Conservation (phyloP, 1,139 yeast genomes). For the Petasospora fabianii region DNA sequence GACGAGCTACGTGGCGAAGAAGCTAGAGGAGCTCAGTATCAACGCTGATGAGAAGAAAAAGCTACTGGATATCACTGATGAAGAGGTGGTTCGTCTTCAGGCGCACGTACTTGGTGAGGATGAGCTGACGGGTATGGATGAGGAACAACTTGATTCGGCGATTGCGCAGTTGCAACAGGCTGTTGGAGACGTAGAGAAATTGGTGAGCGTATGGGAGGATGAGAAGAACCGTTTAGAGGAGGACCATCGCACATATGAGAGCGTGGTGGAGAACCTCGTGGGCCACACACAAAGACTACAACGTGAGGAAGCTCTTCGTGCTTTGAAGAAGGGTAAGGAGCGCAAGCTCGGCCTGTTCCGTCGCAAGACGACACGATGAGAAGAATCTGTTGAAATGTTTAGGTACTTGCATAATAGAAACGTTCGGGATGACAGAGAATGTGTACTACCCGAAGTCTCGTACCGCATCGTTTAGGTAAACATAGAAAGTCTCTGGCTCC, state of each 20-base stretch:
- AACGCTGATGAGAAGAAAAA: conserved; percentile 24
- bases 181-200: conserved; percentile 28
- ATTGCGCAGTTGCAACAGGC: conserved; percentile 25
- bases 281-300: conserved; percentile 63
- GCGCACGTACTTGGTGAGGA: conserved; percentile 6
- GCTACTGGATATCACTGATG: conserved; percentile 34
- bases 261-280: conserved; percentile 66
- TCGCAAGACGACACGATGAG: too few relatives aligned
- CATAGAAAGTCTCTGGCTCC: too few relatives aligned
- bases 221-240: conserved; percentile 40
- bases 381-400: neutral
- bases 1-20: conserved; percentile 15
- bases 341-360: conserved; percentile 13
- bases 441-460: too few relatives aligned
- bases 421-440: too few relatives aligned
- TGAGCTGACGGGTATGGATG: conserved; percentile 13
- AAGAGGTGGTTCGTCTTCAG: conserved; percentile 23
- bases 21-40: conserved; percentile 13
- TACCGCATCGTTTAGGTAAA: too few relatives aligned
- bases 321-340: conserved; percentile 23
- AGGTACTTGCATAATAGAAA: too few relatives aligned
- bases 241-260: conserved; percentile 62
- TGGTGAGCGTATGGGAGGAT: conserved; percentile 49
- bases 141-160: conserved; percentile 14
- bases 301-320: conserved; percentile 42